These are phyloP conservation scores for Sugiyamaella lignohabitans DNA, from an alignment of 805 yeast species.

Conservation along the genomic window DNA sequence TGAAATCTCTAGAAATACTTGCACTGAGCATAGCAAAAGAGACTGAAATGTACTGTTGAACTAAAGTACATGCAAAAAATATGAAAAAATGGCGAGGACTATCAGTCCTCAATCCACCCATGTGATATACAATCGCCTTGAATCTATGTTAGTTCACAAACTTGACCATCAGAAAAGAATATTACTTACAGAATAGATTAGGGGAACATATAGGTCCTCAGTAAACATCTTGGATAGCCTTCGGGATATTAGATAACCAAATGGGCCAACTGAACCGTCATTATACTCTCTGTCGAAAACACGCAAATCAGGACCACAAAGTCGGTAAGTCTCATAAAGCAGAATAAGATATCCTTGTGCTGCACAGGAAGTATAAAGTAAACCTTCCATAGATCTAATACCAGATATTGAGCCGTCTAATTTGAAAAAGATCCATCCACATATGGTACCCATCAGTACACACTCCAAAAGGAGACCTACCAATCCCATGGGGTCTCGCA, in stretches of 20 bases:
- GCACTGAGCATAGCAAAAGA: constrained; percentile 47
- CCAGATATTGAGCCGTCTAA: constrained; percentile 51
- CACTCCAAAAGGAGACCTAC: constrained; percentile 42
- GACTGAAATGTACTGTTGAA: constrained; percentile 52
- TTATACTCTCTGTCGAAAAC: constrained; percentile 61
- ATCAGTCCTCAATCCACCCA: constrained; percentile 61
- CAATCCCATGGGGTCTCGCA: constrained; percentile 47
- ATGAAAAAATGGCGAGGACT: constrained; percentile 47
- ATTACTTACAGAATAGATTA: constrained; percentile 43
- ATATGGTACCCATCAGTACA: constrained; percentile 48
- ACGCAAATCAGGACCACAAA: constrained; percentile 48
- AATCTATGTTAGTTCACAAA: background rate
- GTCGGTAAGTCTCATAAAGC: constrained; percentile 52
- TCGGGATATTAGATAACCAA: constrained; percentile 62
- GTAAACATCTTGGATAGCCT: constrained; percentile 56
- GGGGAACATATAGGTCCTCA: constrained; percentile 62
- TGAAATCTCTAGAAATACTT: constrained; percentile 53
- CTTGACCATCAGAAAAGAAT: background rate
- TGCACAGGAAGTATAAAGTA: constrained; percentile 48
- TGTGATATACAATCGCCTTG: constrained; percentile 52
- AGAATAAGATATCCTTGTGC: constrained; percentile 50
- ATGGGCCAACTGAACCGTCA: constrained; percentile 59
- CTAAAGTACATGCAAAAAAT: constrained; percentile 52
- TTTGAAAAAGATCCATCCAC: constrained; percentile 72
- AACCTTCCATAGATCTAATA: constrained; percentile 50